Evolutionary conservation across 805 yeast genomes (phyloP), one percentile per base, ranked within the genome.

Genomic region (Candida maesae): DNA sequence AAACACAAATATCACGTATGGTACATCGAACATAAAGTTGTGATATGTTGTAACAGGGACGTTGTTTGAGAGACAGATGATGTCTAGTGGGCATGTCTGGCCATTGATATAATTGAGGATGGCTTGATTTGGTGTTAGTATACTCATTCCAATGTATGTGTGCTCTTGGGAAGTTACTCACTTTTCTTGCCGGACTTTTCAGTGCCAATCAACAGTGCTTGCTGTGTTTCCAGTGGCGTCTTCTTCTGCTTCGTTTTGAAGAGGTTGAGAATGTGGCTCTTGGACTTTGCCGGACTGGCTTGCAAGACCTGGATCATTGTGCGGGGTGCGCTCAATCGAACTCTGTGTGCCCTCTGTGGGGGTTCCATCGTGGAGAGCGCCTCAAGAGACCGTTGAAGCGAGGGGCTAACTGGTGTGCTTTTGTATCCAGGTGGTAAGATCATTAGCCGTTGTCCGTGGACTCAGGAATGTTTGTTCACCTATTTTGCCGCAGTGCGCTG

Each of bases 261-360:
- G 31, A 41, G 16, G 21, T 35, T 44, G 38, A 41, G 32, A 16
- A 39, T 24, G 14, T 26, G 39, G 9, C 27, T 33, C 44, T 25
- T 44, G 16, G 45, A 23, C n/a, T n/a, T n/a, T n/a, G n/a, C n/a
- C 9, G 49, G 51, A 18, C 42, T 39, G 4, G 47, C 55, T 32
- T 46, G 55, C 11, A 51, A 41, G 14, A 51, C 37, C 39, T 49
- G 55, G 4, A 51, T 51, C 51, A 42, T 48, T 19, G n/a, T 32
- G 14, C 12, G n/a, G n/a, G n/a, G 18, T 13, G 18, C 15, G 31
- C 18, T 7, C 8, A 18, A 15, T 11, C 6, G 24, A 10, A 10
- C 24, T 7, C 10, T 21, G 24, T 21, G 24, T 21, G 24, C 10
- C 7, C 10, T 8, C 24, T 21, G 24, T 21, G 24, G 24, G 24